Evolutionary conservation across 441 rosid genomes (phyloP), one percentile per base, ranked within the genome.

Genomic region (Erodium texanum): DNA sequence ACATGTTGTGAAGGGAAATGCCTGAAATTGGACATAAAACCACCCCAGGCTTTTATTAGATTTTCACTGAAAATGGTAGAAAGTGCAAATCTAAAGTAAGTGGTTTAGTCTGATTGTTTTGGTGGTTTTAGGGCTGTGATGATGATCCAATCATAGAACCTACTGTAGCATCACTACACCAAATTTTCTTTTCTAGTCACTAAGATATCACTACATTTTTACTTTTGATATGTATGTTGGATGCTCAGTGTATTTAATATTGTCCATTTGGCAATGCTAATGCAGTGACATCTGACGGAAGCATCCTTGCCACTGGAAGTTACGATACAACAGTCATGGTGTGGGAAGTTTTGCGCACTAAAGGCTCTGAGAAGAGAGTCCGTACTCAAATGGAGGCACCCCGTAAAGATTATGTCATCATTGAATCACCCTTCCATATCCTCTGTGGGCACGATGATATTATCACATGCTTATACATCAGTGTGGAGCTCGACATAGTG

Each of bases 321-420:
- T 87, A 86, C 32, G 99, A 94, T 75, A 94, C 98, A 29, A 92
- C 99, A 18, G 96, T 94, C 73, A 94, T 94, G 99, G 93, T 94
- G 48, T 94, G 98, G 97, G 93, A 92, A 75, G 82, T 89, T 73
- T 72, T 80, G 56, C 96, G 86, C 71, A 77, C 73, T 75, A 81
- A 74, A 77, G 78, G 76, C 70, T 68, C 82, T 8, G 99, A 94
- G 68, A 94, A 87, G 81, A 85, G 89, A 76, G 86, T 79, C 61
- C 80, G 89, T 70, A 32, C 70, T 5, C 90, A 81, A 65, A 50
- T 83, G 56, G 98, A 89, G 24, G 59, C 70, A 66, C 77, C 85
- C 27, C 88, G 91, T 71, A 94, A 79, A 86, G 98, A 92, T 69
- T 69, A 65, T 27, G 85, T 94, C 73, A 71, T 94, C 68, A 84